A percentile compares a stretch with the other conserved stretches of the same genome.
Conservation (phyloP, 148 eudicot genomes). For the Amaranthus palmeri region DNA sequence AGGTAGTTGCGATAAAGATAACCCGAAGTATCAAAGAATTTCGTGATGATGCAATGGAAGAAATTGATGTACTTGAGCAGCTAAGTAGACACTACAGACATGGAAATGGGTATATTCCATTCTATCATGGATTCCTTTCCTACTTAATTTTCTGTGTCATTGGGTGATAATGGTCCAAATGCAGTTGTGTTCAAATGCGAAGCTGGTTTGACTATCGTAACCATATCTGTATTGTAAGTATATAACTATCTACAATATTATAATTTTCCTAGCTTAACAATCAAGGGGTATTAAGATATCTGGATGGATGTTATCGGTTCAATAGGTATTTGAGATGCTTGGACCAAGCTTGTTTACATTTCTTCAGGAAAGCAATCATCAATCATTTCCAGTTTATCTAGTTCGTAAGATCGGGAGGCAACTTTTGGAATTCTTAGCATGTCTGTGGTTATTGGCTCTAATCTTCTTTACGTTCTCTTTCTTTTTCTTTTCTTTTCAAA, state of each 20-base stretch:
- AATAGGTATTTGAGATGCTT: constrained; percentile 99
- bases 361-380: constrained; percentile 97
- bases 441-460: constrained; percentile 67
- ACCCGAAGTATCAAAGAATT: constrained; percentile 80
- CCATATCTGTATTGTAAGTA: constrained; percentile 99
- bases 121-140: not conserved
- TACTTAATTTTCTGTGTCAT: constrained; percentile 1
- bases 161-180: constrained; percentile 43
- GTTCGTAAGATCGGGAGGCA: constrained; percentile 98
- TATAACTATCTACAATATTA: constrained; percentile 35
- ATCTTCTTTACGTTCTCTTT: constrained; percentile 8
- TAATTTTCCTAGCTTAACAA: constrained; percentile 47
- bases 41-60: constrained; percentile 95
- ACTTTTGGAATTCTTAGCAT: constrained; percentile 95
- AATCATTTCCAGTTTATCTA: constrained; percentile 95
- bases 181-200: constrained; percentile 99
- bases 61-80: constrained; percentile 78
- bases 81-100: constrained; percentile 79
- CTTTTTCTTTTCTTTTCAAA: not conserved
- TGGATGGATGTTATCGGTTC: constrained; percentile 62
- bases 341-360: constrained; percentile 99
- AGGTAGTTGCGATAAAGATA: constrained; percentile 70
- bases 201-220: constrained; percentile 99
- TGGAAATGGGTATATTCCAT: constrained; percentile 56
- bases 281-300: constrained; percentile 56